These are phyloP conservation scores for Blumeria hordei DNA, from an alignment of 2,329 filamentous ascomycete genomes.

Conservation along the genomic window DNA sequence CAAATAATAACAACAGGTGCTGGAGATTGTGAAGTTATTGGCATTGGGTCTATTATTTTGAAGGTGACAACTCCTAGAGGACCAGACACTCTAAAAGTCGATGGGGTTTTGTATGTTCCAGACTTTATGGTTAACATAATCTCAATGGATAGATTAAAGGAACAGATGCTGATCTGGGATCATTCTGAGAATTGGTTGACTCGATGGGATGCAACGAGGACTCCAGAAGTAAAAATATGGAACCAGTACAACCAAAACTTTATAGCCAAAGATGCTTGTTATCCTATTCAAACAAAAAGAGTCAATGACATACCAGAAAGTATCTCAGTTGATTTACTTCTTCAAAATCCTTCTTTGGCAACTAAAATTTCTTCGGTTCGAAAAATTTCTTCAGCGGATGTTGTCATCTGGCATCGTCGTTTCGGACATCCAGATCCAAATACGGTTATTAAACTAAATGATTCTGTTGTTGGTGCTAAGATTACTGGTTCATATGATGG, in stretches of 20 bases:
- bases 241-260: background rate
- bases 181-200: background rate
- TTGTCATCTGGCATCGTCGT: background rate
- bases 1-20: background rate
- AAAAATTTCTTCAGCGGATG: background rate
- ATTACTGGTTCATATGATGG: background rate
- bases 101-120: background rate
- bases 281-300: background rate
- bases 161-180: background rate
- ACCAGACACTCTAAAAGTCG: background rate
- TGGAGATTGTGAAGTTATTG: background rate
- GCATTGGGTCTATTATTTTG: background rate
- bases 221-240: background rate
- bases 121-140: background rate
- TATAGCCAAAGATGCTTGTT: background rate
- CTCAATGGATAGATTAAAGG: background rate
- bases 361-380: background rate
- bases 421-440: background rate
- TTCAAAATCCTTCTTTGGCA: background rate
- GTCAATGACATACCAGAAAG: background rate
- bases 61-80: background rate
- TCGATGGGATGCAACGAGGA: background rate
- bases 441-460: background rate
- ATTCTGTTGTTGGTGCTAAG: background rate
- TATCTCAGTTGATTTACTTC: background rate